Evolutionary conservation across 169 alveolate genomes (phyloP).

Genomic region (Babesia ovis): DNA sequence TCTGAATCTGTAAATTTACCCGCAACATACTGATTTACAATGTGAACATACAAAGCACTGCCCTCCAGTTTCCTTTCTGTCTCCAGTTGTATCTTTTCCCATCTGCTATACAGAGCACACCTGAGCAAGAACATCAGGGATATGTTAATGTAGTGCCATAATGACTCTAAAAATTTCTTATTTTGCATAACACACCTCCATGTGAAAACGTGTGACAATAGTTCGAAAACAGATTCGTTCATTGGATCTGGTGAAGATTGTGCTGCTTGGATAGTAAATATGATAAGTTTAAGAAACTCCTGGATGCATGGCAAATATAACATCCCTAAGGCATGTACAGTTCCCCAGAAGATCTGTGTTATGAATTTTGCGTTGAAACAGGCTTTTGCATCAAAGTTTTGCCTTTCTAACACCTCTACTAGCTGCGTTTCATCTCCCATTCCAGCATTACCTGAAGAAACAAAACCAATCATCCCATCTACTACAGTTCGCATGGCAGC

Average conservation of each 20-base stretch:
- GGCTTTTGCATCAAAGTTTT: constrained; percentile 30
- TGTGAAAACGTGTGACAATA: constrained; percentile 67
- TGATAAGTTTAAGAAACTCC: constrained; percentile 70
- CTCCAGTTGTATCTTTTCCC: constrained; percentile 11
- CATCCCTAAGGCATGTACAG: constrained; percentile 77
- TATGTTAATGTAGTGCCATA: constrained; percentile 72
- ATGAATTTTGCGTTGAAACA: constrained; percentile 76
- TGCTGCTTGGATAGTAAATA: constrained; percentile 43
- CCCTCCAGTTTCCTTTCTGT: constrained; percentile 14
- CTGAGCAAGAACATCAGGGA: constrained; percentile 61
- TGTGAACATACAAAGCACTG: constrained; percentile 11
- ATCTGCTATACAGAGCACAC: constrained; percentile 54
- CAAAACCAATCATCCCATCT: constrained; percentile 36
- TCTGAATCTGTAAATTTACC: constrained; percentile 21
- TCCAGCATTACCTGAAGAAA: constrained; percentile 32
- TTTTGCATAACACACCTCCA: constrained; percentile 69
- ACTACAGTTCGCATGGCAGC: constrained; percentile 29
- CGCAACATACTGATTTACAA: constrained; percentile 36
- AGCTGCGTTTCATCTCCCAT: constrained; percentile 66
- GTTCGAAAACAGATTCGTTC: constrained; percentile 62
- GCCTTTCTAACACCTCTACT: constrained; percentile 46
- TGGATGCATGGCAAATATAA: constrained; percentile 77
- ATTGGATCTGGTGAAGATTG: constrained; percentile 14
- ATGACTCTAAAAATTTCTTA: constrained; percentile 49
- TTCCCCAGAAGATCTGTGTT: constrained; percentile 84